Base-by-base conservation (phyloP, 345 rosid species). In the Linum lewisii region DNA sequence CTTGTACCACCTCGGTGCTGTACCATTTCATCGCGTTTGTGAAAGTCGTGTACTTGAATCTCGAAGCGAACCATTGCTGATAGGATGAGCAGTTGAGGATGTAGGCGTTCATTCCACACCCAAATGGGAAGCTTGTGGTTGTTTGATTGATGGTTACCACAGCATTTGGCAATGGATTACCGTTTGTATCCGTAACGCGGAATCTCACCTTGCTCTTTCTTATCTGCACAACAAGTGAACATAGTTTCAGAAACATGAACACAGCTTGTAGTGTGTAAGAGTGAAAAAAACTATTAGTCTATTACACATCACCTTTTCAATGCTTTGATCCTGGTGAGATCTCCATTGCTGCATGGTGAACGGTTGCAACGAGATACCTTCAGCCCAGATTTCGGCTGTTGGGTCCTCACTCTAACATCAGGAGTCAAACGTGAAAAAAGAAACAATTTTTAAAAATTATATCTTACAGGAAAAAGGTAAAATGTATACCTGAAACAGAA, bases 1-100 rank as follows among this genome's bases (percentile, higher is more conserved):
- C 90, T 32, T 56, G 85, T 26, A 10, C 64, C 57, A 20, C 63
- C 77, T 87, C 95, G 0, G 86, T 90, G 75, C 82, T 69, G 58
- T 87, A 90, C 97, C 97, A 90, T 51, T 87, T 90, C 95, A 90
- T 90, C 61, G 78, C 90, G 24, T 90, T 90, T 54, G 90, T 87
- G 84, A 90, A 84, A 37, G 87, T 83, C 15, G 97, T 69, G 56
- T 68, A 65, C 58, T 61, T 78, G 75, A 87, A 90, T 73, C 91
- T 77, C 0, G 90, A 81, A 20, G 86, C 67, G 47, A 90, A 87
- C 97, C 97, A 90, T 18, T 76, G 21, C 24, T 69, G 84, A 65
- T 87, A 90, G 6, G 68, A 81, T 34, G 49, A 23, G 75, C 74
- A 81, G 52, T 73, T 68, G 20, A 87, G 73, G 37, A 90, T 87